Evolutionary conservation across 2,329 filamentous ascomycete species (phyloP).

Genomic region (Fusarium brevicatenulatum): DNA sequence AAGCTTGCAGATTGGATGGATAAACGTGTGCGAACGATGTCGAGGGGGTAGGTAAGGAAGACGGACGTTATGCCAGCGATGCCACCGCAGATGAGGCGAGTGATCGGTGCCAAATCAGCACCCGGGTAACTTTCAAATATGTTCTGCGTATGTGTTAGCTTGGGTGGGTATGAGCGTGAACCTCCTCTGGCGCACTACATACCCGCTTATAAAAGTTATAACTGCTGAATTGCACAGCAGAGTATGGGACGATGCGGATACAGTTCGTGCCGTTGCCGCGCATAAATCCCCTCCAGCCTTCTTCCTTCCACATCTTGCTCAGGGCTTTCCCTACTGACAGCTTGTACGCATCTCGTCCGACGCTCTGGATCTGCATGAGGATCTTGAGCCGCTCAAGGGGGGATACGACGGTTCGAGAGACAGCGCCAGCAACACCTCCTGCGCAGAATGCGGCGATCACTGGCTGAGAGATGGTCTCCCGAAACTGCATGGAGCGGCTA

Average conservation of each 20-base stretch:
- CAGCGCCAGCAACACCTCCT: constrained; percentile 92
- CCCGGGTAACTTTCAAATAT: constrained; percentile 83
- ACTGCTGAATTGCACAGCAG: constrained; percentile 96
- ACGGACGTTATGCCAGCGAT: constrained; percentile 95
- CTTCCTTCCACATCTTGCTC: constrained; percentile 94
- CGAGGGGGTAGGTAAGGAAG: constrained; percentile 92
- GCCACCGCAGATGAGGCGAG: constrained; percentile 88
- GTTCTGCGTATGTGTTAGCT: constrained; percentile 54
- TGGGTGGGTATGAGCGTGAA: not conserved
- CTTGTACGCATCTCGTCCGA: constrained; percentile 90
- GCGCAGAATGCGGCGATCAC: constrained; percentile 92
- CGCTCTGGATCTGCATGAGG: constrained; percentile 94
- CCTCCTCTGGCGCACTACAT: constrained; percentile 46
- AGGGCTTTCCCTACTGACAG: constrained; percentile 89
- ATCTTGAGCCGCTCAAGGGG: constrained; percentile 97
- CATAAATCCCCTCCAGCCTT: constrained; percentile 98
- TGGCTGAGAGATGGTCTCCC: constrained; percentile 76
- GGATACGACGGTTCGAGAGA: constrained; percentile 97
- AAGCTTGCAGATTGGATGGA: constrained; percentile 99
- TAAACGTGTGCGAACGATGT: constrained; percentile 94
- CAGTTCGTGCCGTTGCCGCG: constrained; percentile 98
- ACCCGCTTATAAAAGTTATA: constrained; percentile 98
- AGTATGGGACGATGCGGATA: constrained; percentile 97
- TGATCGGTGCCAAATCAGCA: constrained; percentile 75
- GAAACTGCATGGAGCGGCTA: constrained; percentile 49